Evolutionary conservation across 768 basidiomycete genomes (phyloP).

Genomic region (Phaeolepiota aurea): DNA sequence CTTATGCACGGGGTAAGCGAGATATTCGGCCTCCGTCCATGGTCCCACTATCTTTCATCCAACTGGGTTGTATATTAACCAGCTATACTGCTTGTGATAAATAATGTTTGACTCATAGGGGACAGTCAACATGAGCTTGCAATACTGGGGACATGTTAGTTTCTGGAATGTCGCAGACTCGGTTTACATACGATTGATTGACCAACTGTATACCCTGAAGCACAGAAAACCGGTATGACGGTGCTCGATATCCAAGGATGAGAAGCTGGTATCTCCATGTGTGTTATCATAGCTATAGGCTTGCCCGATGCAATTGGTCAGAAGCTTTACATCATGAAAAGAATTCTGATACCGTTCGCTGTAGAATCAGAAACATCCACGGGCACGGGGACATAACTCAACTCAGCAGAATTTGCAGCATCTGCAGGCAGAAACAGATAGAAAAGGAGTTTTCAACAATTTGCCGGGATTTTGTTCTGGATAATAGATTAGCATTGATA

Average conservation of each 20-base stretch:
- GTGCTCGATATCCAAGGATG: constrained; percentile 52
- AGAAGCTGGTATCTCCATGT: constrained; percentile 52
- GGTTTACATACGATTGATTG: constrained; percentile 37
- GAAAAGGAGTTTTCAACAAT: constrained; percentile 50
- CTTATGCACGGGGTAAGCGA: constrained; percentile 39
- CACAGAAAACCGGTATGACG: constrained; percentile 55
- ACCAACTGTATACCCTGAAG: constrained; percentile 55
- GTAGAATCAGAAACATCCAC: constrained; percentile 75
- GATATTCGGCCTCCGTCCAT: constrained; percentile 64
- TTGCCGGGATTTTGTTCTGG: constrained; percentile 41
- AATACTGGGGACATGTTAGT: no score
- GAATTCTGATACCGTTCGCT: constrained; percentile 25
- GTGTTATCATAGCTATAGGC: constrained; percentile 63
- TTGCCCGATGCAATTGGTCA: constrained; percentile 8
- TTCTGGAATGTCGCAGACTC: no score
- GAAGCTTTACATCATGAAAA: no score
- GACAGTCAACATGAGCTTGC: no score
- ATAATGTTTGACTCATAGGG: constrained; percentile 36
- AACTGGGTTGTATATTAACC: constrained; percentile 45
- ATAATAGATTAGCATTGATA: no score
- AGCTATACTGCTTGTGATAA: not conserved
- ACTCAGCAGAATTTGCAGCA: constrained; percentile 52
- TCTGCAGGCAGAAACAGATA: constrained; percentile 58
- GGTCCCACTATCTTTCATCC: constrained; percentile 66
- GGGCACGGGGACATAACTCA: constrained; percentile 62